Evolutionary conservation across 768 basidiomycete genomes (phyloP).

Genomic region (Cantharellus anzutake): DNA sequence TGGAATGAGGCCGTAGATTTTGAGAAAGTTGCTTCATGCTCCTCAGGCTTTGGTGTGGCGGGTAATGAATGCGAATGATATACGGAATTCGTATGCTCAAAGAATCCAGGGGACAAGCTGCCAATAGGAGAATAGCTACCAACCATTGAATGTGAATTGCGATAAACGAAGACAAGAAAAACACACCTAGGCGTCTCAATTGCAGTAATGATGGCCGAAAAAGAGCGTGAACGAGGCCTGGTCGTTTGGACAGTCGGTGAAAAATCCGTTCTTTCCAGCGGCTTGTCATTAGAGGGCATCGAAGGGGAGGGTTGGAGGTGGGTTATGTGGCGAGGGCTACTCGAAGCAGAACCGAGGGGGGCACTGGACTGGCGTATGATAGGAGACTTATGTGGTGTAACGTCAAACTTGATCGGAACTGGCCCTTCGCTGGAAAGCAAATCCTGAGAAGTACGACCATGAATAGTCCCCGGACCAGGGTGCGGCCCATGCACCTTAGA

Average conservation of each 20-base stretch:
- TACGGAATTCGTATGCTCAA: background rate
- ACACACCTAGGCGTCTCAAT: background rate
- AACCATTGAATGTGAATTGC: background rate
- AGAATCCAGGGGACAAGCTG: background rate
- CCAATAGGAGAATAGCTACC: background rate
- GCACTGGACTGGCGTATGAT: background rate
- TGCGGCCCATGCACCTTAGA: background rate
- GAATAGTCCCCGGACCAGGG: background rate
- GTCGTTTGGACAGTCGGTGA: conserved; percentile 18
- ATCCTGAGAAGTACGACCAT: background rate
- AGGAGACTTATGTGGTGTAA: background rate
- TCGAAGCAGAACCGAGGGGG: background rate
- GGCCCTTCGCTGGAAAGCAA: background rate
- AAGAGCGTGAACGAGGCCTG: conserved; percentile 48
- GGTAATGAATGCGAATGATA: background rate
- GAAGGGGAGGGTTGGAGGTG: background rate
- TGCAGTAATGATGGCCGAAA: conserved; percentile 35
- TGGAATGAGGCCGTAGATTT: background rate
- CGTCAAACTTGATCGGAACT: background rate
- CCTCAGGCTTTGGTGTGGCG: background rate
- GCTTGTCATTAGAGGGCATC: conserved; percentile 10
- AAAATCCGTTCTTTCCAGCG: too few relatives aligned
- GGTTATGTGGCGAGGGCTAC: background rate
- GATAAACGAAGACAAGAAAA: background rate
- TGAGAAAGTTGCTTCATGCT: background rate